phyloP scores from a whole-genome alignment of 2,329 filamentous ascomycete genomes.

The Talaromyces sp. region DNA sequence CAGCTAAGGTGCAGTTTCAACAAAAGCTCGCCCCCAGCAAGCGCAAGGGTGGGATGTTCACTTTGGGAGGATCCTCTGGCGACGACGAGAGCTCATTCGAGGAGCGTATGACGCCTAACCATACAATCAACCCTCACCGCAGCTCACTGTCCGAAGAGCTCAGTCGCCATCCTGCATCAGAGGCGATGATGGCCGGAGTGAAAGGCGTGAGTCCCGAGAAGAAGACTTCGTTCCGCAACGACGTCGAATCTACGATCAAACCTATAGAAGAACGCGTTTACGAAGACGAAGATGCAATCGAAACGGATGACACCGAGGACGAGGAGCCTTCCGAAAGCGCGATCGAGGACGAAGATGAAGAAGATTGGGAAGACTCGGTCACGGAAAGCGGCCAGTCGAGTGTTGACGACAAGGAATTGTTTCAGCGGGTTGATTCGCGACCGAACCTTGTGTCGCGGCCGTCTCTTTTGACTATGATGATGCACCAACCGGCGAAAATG shows the following conservation, averaged over 20 bases:
- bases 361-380: constrained; percentile 62
- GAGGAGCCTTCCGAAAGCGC: constrained; percentile 71
- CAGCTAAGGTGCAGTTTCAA: constrained; percentile 43
- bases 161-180: constrained; percentile 37
- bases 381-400: constrained; percentile 81
- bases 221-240: constrained; percentile 81
- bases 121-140: constrained; percentile 40
- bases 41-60: constrained; percentile 64
- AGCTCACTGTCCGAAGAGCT: constrained; percentile 56
- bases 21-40: constrained; percentile 53
- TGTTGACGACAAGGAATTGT: constrained; percentile 73
- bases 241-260: constrained; percentile 65
- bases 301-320: constrained; percentile 49
- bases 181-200: constrained; percentile 12
- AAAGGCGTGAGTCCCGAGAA: constrained; percentile 44
- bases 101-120: constrained; percentile 53
- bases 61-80: constrained; percentile 78
- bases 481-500: constrained; percentile 78
- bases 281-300: constrained; percentile 57
- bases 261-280: constrained; percentile 56
- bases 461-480: constrained; percentile 84
- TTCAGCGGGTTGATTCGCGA: constrained; percentile 86
- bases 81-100: constrained; percentile 77
- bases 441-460: constrained; percentile 78
- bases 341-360: constrained; percentile 67